phyloP scores from a whole-genome alignment of 2,329 filamentous ascomycete genomes.

The Aspergillus awamori region DNA sequence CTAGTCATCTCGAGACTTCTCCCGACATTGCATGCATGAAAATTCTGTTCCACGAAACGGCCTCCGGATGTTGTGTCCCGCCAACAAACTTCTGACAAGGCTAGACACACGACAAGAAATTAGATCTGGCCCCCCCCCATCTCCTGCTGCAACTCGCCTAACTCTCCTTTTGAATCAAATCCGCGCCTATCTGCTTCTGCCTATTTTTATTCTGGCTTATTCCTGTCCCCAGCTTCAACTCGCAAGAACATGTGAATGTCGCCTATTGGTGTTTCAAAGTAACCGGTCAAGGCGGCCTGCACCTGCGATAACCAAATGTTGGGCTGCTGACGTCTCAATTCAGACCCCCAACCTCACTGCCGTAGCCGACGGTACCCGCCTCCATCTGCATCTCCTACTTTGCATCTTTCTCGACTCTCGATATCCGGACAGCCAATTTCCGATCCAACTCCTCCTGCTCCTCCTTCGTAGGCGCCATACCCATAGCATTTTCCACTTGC shows the following conservation, averaged over 20 bases:
- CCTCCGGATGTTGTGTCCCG: conserved; percentile 25
- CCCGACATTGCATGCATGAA: conserved; percentile 21
- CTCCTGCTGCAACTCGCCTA: conserved; percentile 4
- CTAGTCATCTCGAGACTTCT: conserved; percentile 12
- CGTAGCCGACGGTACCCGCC: conserved; percentile 1
- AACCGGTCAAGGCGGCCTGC: neutral
- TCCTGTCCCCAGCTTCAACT: neutral
- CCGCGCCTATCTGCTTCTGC: neutral
- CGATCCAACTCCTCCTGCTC: conserved; percentile 68
- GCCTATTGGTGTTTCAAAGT: neutral
- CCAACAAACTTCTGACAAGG: conserved; percentile 27
- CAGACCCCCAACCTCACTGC: neutral
- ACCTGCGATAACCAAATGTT: conserved; percentile 1
- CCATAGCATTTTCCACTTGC: conserved; percentile 71
- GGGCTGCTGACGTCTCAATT: neutral
- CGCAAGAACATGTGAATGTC: conserved; percentile 2
- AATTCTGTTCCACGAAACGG: conserved; percentile 27
- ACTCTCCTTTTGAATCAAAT: neutral
- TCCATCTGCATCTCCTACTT: conserved; percentile 17
- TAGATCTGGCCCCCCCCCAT: neutral
- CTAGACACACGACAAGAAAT: conserved; percentile 15
- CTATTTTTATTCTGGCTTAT: neutral
- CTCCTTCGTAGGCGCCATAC: conserved; percentile 70
- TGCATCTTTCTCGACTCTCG: conserved; percentile 35
- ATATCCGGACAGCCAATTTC: conserved; percentile 40